Percentiles rank a stretch among this genome's conserved stretches.
These are phyloP conservation scores for Curvularia hawaiiensis DNA, from an alignment of 2,329 filamentous ascomycete genomes.

Conservation along the genomic window DNA sequence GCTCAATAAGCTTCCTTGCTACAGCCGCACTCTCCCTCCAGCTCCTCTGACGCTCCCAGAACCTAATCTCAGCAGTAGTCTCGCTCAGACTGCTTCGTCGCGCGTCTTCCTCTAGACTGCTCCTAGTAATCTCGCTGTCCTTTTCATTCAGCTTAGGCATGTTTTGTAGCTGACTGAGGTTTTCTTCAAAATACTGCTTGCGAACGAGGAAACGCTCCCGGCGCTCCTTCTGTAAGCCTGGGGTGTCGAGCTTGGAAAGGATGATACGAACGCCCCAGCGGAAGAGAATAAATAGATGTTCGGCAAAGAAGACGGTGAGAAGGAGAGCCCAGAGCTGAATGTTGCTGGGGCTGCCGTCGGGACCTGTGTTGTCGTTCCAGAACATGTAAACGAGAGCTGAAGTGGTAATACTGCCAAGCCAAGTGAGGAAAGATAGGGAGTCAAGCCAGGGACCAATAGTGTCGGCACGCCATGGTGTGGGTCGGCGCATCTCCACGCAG, in stretches of 20 bases:
- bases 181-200: conserved; percentile 78
- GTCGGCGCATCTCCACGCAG: conserved; percentile 84
- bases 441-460: conserved; percentile 94
- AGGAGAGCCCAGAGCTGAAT: conserved; percentile 83
- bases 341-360: conserved; percentile 68
- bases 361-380: conserved; percentile 68
- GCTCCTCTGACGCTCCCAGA: conserved; percentile 59
- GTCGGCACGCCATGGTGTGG: conserved; percentile 87
- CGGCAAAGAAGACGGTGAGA: conserved; percentile 80
- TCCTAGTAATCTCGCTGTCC: conserved; percentile 65
- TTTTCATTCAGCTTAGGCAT: conserved; percentile 50
- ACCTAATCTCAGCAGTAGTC: conserved; percentile 53
- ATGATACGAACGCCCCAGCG: conserved; percentile 74
- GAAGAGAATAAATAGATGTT: conserved; percentile 85
- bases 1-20: conserved; percentile 57
- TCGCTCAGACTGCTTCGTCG: conserved; percentile 48
- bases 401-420: conserved; percentile 88
- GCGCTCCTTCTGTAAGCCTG: conserved; percentile 83
- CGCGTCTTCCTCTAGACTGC: conserved; percentile 65
- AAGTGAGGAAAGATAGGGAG: conserved; percentile 85
- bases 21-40: conserved; percentile 58
- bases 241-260: conserved; percentile 81
- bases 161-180: conserved; percentile 61
- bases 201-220: conserved; percentile 80
- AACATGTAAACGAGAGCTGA: conserved; percentile 91